Base-by-base conservation (phyloP, 2,329 filamentous ascomycete species). In the Chaetomium olivaceum region DNA sequence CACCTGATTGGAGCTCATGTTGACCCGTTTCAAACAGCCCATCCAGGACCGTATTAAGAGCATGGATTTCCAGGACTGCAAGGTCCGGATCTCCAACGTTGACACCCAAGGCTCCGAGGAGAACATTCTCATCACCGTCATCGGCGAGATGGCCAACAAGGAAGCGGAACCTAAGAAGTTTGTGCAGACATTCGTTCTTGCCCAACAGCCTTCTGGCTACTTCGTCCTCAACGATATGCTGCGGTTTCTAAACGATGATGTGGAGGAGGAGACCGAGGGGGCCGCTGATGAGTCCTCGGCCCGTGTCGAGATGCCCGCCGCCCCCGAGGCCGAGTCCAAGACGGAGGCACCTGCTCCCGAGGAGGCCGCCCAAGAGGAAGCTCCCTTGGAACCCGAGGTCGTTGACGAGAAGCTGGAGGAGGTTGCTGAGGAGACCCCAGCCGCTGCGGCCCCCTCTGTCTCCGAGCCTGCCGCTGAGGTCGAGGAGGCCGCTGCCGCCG, bases 141-240 rank as follows among this genome's bases (percentile, higher is more conserved):
- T 99, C 76, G 95, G 95, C 71, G 94, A 98, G 81, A 96, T 95
- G 74, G 97, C 93, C 74, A 97, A 96, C 87, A 96, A 96, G 80
- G 88, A 87, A 58, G 89, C 89, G 70, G 91, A 95, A 66, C 92
- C 94, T 74, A 93, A 91, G 83, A 97, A 97, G 79, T 99, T 99
- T 76, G 91, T 93, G 50, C 95, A 99, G 84, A 98, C 94, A 61
- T 99, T 99, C 73, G 92, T 99, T 69, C 91, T 99, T 69, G 95
- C 95, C 58, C 89, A 94, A 79, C 95, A 99, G 81, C 92, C 92
- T 58, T 96, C 94, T 64, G 95, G 95, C 70, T 99, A 98, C 83
- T 99, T 96, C 74, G 94, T 99, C 39, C 87, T 99, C 73, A 99
- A 99, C 79, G 95, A 99, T 76, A 97, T 99, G 77, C 92, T 98